These are phyloP conservation scores for Pseudopyrenochaeta lycopersici DNA, from an alignment of 2,329 filamentous ascomycete species.

Conservation along the genomic window DNA sequence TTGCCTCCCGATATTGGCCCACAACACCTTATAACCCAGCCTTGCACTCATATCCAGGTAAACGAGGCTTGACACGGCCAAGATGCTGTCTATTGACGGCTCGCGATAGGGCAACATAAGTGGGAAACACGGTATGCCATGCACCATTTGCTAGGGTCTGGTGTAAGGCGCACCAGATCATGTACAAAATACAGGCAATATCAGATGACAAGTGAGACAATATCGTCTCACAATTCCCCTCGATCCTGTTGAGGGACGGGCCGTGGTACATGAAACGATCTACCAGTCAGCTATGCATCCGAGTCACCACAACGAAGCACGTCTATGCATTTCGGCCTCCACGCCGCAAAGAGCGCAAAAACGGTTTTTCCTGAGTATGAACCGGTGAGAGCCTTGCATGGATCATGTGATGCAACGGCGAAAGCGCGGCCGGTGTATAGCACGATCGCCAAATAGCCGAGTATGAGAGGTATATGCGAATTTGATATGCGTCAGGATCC, in stretches of 20 bases:
- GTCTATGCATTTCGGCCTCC: slow-evolving; percentile 1
- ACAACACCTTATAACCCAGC: slow-evolving; percentile 28
- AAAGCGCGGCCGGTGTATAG: slow-evolving; percentile 29
- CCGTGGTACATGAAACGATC: slow-evolving; percentile 29
- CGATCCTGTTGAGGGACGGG: slow-evolving; percentile 39
- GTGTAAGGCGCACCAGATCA: slow-evolving; percentile 18
- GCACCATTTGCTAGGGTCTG: slow-evolving; percentile 28
- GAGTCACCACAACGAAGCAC: background rate
- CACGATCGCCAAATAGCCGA: slow-evolving; percentile 48
- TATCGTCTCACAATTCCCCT: slow-evolving; percentile 29
- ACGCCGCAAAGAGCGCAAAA: slow-evolving; percentile 1
- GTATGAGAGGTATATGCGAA: slow-evolving; percentile 38
- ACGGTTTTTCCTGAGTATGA: slow-evolving; percentile 14
- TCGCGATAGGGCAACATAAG: slow-evolving; percentile 37
- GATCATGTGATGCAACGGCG: slow-evolving; percentile 44
- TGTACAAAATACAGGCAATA: slow-evolving; percentile 23
- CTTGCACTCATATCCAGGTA: slow-evolving; percentile 28
- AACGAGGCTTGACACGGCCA: slow-evolving; percentile 19
- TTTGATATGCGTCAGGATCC: slow-evolving; percentile 40
- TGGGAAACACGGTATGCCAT: slow-evolving; percentile 31
- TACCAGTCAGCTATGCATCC: slow-evolving; percentile 13
- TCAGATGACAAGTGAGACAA: slow-evolving; percentile 26
- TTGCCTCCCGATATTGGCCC: slow-evolving; percentile 33
- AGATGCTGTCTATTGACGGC: slow-evolving; percentile 23
- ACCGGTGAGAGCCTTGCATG: slow-evolving; percentile 15